A percentile compares a stretch with the other conserved stretches of the same genome.
phyloP scores from a whole-genome alignment of 441 rosid genomes.

The Gossypium trilobum region DNA sequence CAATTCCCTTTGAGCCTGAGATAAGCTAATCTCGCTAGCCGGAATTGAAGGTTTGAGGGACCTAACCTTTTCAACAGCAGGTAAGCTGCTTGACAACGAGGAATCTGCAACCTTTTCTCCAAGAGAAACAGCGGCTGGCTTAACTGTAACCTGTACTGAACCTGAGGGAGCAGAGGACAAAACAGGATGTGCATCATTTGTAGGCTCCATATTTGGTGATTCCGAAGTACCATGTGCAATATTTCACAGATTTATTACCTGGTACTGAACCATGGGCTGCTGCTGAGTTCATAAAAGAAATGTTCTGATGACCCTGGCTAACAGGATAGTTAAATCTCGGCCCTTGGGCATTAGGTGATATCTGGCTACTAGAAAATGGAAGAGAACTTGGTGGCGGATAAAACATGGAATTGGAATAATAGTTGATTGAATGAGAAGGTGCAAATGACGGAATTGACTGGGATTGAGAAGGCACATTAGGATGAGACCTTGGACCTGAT shows the following conservation, averaged over 20 bases:
- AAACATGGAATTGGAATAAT: constrained; percentile 42
- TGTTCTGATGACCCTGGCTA: constrained; percentile 53
- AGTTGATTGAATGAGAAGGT: constrained; percentile 43
- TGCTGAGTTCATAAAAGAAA: constrained; percentile 40
- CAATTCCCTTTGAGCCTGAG: constrained; percentile 28
- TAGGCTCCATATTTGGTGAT: constrained; percentile 32
- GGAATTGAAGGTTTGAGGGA: constrained; percentile 29
- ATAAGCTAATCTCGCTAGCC: constrained; percentile 28
- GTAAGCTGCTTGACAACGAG: constrained; percentile 17
- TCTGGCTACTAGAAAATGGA: constrained; percentile 49
- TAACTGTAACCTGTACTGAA: constrained; percentile 40
- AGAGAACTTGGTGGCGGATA: constrained; percentile 43
- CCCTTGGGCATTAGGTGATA: constrained; percentile 54
- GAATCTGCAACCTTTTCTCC: constrained; percentile 26
- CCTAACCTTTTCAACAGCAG: constrained; percentile 38
- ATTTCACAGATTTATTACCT: constrained; percentile 12
- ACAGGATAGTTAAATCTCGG: constrained; percentile 48
- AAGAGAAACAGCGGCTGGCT: constrained; percentile 34
- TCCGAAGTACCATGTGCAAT: constrained; percentile 35
- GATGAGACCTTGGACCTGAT: constrained; percentile 50
- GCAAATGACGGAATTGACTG: constrained; percentile 54
- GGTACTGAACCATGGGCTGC: constrained; percentile 32
- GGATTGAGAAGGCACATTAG: constrained; percentile 54
- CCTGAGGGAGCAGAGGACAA: constrained; percentile 32
- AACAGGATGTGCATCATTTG: constrained; percentile 34